A percentile compares a stretch with the other conserved stretches of the same genome.
phyloP scores from a whole-genome alignment of 2,329 filamentous ascomycete species.

The Ceratocystiopsis brevicomis region DNA sequence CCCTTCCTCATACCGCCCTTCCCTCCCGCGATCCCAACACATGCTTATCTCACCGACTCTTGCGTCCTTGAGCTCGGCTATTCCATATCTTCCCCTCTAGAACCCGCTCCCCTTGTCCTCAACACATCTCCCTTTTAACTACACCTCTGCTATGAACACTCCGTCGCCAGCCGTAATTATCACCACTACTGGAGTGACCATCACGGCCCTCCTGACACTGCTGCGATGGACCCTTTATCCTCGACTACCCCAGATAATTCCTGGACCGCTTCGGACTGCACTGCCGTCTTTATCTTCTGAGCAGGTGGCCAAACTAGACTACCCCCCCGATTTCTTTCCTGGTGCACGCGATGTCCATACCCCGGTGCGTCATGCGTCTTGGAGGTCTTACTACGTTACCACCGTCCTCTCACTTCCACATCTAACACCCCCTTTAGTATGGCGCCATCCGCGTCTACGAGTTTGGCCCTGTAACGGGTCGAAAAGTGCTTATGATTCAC shows the following conservation, averaged over 20 bases:
- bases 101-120: too few relatives aligned
- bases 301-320: conserved; percentile 19
- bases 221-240: conserved; percentile 12
- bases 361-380: conserved; percentile 22
- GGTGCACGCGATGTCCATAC: conserved; percentile 55
- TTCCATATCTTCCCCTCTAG: too few relatives aligned
- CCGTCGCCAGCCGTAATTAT: too few relatives aligned
- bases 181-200: conserved; percentile 3
- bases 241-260: conserved; percentile 7
- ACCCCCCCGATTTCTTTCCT: conserved; percentile 50
- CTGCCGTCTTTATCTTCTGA: conserved; percentile 10
- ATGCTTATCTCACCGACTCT: too few relatives aligned
- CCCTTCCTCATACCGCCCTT: too few relatives aligned
- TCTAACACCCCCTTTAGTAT: conserved; percentile 22
- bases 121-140: too few relatives aligned
- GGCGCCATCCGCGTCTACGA: conserved; percentile 65
- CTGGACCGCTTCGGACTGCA: conserved; percentile 11
- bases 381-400: conserved; percentile 1
- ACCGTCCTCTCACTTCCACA: too few relatives aligned
- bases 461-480: conserved; percentile 55
- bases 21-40: too few relatives aligned
- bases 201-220: conserved; percentile 8
- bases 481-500: conserved; percentile 60
- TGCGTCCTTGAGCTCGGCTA: too few relatives aligned
- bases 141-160: not conserved